phyloP scores from a whole-genome alignment of 1,284 basidiomycete species.

The Sporisorium sorghi region DNA sequence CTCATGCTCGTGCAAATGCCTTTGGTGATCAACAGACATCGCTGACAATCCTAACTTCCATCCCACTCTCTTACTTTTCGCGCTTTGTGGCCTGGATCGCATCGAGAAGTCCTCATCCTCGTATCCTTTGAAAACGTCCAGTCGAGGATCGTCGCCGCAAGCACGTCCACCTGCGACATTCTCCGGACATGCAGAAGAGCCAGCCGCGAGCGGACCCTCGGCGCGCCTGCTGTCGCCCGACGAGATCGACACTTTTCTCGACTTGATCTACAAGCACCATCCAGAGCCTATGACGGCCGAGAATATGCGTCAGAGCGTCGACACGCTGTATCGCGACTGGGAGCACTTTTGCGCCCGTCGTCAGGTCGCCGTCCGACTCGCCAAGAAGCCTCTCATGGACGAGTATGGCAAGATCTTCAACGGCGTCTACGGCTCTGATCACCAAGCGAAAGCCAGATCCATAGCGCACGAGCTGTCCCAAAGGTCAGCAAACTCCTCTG shows the following conservation, averaged over 20 bases:
- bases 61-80: too few species aligned
- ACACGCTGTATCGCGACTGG: conserved; percentile 45
- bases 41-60: neutral
- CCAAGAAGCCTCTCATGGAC: conserved; percentile 53
- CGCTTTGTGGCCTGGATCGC: neutral
- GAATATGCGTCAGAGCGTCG: conserved; percentile 50
- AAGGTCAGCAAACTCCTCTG: conserved; percentile 13
- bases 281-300: conserved; percentile 43
- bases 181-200: neutral
- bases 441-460: conserved; percentile 29
- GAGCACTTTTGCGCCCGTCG: conserved; percentile 30
- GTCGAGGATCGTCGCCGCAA: conserved; percentile 21
- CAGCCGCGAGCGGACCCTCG: neutral
- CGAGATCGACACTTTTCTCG: conserved; percentile 43
- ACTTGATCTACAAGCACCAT: conserved; percentile 48
- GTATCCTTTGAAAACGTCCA: neutral
- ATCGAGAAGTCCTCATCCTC: neutral
- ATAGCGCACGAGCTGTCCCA: conserved; percentile 47
- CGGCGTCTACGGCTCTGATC: conserved; percentile 34
- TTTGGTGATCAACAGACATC: neutral
- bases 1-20: neutral
- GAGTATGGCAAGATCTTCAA: conserved; percentile 48
- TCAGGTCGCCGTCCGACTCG: conserved; percentile 20
- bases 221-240: conserved; percentile 21
- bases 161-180: neutral